Evolutionary conservation across 2,329 filamentous ascomycete genomes (phyloP), one percentile per base, ranked within the genome.

Genomic region (Sporothrix phasma): DNA sequence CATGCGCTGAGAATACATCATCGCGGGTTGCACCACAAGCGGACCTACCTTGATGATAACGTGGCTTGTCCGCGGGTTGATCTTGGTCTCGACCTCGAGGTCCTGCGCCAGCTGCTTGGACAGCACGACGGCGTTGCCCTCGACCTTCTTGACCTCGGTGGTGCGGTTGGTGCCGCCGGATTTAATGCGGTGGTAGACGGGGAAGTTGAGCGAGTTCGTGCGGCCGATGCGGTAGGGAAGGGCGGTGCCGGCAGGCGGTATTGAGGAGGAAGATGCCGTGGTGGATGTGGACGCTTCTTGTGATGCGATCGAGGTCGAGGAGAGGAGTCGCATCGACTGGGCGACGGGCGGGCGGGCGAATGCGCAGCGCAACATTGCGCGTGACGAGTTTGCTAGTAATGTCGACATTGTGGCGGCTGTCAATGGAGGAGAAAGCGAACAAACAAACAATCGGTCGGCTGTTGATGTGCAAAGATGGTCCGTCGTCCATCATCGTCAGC

Each of bases 91-190:
- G 47, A 93, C 71, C 1, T 79, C 76, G 66, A 96, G 74, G 11
- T 79, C 81, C 22, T 76, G 72, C 43, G 79, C 76, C 64, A 97
- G 73, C 69, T 92, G 88, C 41, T 81, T 75, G 66, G 84, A 80
- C 68, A 97, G 73, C 3, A 78, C 81, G 37, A 78, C 74, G 59
- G 85, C 71, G 73, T 96, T 83, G 17, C 94, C 94, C 64, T 90
- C 85, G 59, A 93, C 82, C 75, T 89, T 92, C 74, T 91, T 88
- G 64, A 99, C 77, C 64, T 84, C 75, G 5, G 93, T 95, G 70
- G 89, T 76, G 70, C 86, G 84, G 72, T 86, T 80, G 68, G 89
- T 94, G 15, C 90, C 90, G 61, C 91, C 91, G 13, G 85, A 81
- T 77, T 90, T 92, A 68, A 77, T 79, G 68, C 85, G 80, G 17